Evolutionary conservation across 768 basidiomycete species (phyloP).

Genomic region (Psilocybe azurescens): DNA sequence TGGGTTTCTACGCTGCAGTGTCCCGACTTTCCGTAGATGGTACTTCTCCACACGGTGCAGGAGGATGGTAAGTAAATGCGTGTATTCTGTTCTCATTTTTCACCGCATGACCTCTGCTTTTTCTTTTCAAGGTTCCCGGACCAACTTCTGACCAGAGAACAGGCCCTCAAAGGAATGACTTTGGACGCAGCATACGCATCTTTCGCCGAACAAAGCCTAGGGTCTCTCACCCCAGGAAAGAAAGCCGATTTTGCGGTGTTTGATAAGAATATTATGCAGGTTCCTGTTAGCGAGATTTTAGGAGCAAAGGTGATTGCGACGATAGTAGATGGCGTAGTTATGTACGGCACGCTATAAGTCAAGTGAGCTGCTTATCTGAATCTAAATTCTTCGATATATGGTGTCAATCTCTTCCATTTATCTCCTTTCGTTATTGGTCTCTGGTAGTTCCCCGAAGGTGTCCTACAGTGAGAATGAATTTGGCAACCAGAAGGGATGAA

Average conservation of each 20-base stretch:
- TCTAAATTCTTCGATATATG: too few relatives aligned
- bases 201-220: slow-evolving; percentile 73
- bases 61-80: slow-evolving; percentile 71
- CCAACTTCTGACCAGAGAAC: slow-evolving; percentile 76
- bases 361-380: too few relatives aligned
- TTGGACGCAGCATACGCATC: slow-evolving; percentile 88
- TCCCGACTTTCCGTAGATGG: slow-evolving; percentile 73
- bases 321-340: slow-evolving; percentile 73
- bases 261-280: slow-evolving; percentile 78
- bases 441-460: too few relatives aligned
- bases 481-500: too few relatives aligned
- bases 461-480: too few relatives aligned
- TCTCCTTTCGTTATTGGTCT: too few relatives aligned
- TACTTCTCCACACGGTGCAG: slow-evolving; percentile 79
- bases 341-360: slow-evolving; percentile 51
- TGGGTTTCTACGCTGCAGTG: slow-evolving; percentile 90
- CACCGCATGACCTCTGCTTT: background rate
- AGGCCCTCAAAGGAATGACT: slow-evolving; percentile 92
- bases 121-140: slow-evolving; percentile 63
- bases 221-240: slow-evolving; percentile 78
- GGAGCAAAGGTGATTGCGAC: slow-evolving; percentile 71
- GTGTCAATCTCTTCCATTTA: too few relatives aligned
- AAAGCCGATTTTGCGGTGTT: slow-evolving; percentile 89
- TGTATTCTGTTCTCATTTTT: background rate
- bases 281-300: slow-evolving; percentile 65